These are phyloP conservation scores for Diplodia sapinea DNA, from an alignment of 2,329 filamentous ascomycete species.

Conservation along the genomic window DNA sequence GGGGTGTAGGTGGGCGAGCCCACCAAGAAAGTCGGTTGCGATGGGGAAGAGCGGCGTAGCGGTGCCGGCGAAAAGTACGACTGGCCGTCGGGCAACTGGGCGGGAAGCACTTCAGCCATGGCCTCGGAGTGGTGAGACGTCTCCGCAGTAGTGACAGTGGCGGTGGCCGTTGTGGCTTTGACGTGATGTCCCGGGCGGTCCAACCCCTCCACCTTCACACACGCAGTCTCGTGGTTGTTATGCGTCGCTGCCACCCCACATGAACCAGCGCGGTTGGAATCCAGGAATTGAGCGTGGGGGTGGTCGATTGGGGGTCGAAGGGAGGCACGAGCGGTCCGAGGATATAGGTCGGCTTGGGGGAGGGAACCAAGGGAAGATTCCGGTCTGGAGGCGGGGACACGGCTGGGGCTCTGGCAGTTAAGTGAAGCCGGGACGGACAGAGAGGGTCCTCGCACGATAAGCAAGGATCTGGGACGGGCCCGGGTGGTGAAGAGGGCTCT, in stretches of 20 bases:
- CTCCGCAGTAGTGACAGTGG: slow-evolving; percentile 16
- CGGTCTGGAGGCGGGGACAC: slow-evolving; percentile 18
- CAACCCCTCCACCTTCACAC: slow-evolving; percentile 23
- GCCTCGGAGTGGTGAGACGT: slow-evolving; percentile 28
- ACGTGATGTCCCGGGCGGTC: background rate
- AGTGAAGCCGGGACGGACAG: slow-evolving; percentile 16
- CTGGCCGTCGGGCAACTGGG: slow-evolving; percentile 51
- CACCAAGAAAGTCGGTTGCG: slow-evolving; percentile 52
- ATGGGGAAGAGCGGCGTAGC: slow-evolving; percentile 50
- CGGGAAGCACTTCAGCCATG: slow-evolving; percentile 54
- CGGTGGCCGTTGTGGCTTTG: slow-evolving; percentile 21
- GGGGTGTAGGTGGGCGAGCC: slow-evolving; percentile 38
- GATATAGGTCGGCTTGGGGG: slow-evolving; percentile 24
- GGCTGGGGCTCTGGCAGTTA: slow-evolving; percentile 22
- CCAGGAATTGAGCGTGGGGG: slow-evolving; percentile 11
- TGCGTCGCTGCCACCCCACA: slow-evolving; percentile 25
- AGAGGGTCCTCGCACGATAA: slow-evolving; percentile 27
- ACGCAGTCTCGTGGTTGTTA: slow-evolving; percentile 26
- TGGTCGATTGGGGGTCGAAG: background rate
- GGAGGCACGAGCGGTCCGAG: background rate
- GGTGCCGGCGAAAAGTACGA: slow-evolving; percentile 49
- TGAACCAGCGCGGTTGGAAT: slow-evolving; percentile 8
- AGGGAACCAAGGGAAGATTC: slow-evolving; percentile 28
- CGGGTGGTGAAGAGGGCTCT: slow-evolving; percentile 25
- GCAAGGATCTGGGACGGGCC: slow-evolving; percentile 18